A percentile compares a stretch with the other conserved stretches of the same genome.
Conservation (phyloP, 768 basidiomycete genomes). For the Trametes coccinea region DNA sequence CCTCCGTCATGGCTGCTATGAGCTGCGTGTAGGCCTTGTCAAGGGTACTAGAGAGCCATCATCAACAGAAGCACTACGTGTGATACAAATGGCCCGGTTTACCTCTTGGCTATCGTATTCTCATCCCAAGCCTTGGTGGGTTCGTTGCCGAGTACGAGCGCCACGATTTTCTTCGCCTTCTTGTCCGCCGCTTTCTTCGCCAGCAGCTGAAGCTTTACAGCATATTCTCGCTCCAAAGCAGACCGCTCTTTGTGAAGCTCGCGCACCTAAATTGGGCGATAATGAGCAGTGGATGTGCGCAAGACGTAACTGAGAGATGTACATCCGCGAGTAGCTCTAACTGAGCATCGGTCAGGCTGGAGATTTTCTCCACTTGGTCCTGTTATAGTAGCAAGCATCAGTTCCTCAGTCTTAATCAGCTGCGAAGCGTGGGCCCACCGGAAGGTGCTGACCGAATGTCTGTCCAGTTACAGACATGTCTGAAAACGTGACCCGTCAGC, state of each 20-base stretch:
- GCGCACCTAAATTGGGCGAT: conserved; percentile 50
- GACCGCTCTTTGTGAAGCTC: conserved; percentile 70
- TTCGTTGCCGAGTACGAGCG: conserved; percentile 63
- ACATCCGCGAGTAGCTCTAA: conserved; percentile 68
- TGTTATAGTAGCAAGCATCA: conserved; percentile 29
- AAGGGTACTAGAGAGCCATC: conserved; percentile 55
- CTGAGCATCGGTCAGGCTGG: conserved; percentile 58
- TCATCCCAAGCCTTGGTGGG: conserved; percentile 65
- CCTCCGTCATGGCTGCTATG: conserved; percentile 55
- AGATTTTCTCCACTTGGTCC: conserved; percentile 75
- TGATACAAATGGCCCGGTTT: not conserved
- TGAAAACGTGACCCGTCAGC: not conserved
- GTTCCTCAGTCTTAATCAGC: not conserved
- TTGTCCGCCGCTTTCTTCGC: conserved; percentile 70
- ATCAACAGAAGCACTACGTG: not conserved
- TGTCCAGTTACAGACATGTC: conserved; percentile 25
- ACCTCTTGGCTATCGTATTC: conserved; percentile 58
- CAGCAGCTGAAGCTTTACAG: conserved; percentile 64
- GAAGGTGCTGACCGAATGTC: conserved; percentile 54
- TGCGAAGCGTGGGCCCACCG: conserved; percentile 39
- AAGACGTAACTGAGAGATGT: conserved; percentile 26
- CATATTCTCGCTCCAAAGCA: conserved; percentile 77
- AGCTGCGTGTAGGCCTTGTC: conserved; percentile 69
- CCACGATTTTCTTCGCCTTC: conserved; percentile 57
- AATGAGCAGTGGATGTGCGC: not conserved